A percentile compares a stretch with the other conserved stretches of the same genome.
phyloP scores from a whole-genome alignment of 352 stramenopile genomes.

The Pythium chondricola region DNA sequence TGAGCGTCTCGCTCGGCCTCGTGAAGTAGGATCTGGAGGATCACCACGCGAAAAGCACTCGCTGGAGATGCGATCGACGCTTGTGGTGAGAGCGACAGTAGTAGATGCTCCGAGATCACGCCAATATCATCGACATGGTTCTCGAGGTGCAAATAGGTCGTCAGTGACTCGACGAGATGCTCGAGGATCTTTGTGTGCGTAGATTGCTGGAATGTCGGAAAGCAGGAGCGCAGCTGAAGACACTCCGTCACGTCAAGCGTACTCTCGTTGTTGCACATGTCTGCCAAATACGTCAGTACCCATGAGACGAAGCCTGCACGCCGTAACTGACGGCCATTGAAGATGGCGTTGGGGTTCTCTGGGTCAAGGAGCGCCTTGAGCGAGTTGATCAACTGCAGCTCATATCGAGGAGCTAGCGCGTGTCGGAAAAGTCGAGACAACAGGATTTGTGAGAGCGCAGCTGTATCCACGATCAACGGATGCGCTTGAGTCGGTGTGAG shows the following conservation, averaged over 20 bases:
- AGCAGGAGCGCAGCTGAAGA: conserved; percentile 45
- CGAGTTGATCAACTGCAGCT: conserved; percentile 44
- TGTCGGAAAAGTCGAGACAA: conserved; percentile 39
- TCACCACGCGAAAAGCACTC: conserved; percentile 12
- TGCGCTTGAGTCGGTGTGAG: no score
- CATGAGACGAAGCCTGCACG: conserved; percentile 43
- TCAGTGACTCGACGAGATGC: conserved; percentile 32
- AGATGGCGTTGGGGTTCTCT: conserved; percentile 65
- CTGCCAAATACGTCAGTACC: conserved; percentile 47
- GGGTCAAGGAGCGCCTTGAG: conserved; percentile 39
- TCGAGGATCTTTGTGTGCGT: conserved; percentile 41
- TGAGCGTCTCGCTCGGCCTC: conserved; percentile 6
- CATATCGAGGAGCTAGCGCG: conserved; percentile 28
- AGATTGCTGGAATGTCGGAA: conserved; percentile 37
- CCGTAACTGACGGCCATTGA: conserved; percentile 68
- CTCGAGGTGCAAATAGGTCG: conserved; percentile 44
- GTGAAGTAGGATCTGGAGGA: conserved; percentile 20
- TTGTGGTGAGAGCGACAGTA: conserved; percentile 36
- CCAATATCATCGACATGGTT: conserved; percentile 50
- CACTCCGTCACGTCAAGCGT: conserved; percentile 18
- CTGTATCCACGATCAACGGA: conserved; percentile 48
- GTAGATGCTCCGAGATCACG: conserved; percentile 32
- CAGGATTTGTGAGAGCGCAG: conserved; percentile 48
- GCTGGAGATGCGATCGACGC: conserved; percentile 2
- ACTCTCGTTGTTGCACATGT: conserved; percentile 40